These are phyloP conservation scores for Taxillus chinensis DNA, from an alignment of 164 flowering plant genomes.

Conservation along the genomic window DNA sequence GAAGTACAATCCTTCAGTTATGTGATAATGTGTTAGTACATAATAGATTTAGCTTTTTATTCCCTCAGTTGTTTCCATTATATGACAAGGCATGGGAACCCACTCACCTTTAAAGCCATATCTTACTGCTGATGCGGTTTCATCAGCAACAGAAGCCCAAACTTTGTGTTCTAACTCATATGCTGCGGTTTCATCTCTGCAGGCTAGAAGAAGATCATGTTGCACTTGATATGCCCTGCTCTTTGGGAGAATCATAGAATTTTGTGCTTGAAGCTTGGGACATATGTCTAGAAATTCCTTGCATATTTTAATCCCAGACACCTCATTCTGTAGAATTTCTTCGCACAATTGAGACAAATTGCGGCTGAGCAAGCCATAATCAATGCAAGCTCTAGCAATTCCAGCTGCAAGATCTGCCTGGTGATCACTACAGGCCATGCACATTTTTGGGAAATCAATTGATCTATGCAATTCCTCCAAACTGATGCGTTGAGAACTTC, in stretches of 20 bases:
- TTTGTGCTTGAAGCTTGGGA: constrained; percentile 47
- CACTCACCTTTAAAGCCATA: constrained; percentile 70
- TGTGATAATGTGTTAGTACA: background rate
- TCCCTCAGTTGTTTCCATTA: background rate
- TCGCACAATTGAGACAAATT: constrained; percentile 77
- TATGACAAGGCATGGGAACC: background rate
- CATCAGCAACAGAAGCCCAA: constrained; percentile 91
- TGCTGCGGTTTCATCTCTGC: constrained; percentile 48
- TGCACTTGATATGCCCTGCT: constrained; percentile 90
- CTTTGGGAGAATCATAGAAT: constrained; percentile 61
- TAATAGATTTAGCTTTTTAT: background rate
- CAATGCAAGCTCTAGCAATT: constrained; percentile 80
- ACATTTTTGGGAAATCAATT: constrained; percentile 72
- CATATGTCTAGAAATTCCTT: constrained; percentile 54
- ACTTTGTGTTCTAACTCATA: constrained; percentile 51
- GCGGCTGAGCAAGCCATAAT: constrained; percentile 81
- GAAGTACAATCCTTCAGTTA: background rate
- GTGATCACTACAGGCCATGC: constrained; percentile 66
- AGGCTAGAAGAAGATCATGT: constrained; percentile 81
- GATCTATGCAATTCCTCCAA: constrained; percentile 90
- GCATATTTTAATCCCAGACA: constrained; percentile 58
- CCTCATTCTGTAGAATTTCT: constrained; percentile 70
- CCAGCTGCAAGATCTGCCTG: constrained; percentile 92
- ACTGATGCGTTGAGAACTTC: constrained; percentile 56
- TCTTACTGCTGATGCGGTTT: constrained; percentile 89